Percentiles rank a stretch among this genome's conserved stretches.
phyloP scores from a whole-genome alignment of 441 rosid species.

The Metrosideros polymorpha region DNA sequence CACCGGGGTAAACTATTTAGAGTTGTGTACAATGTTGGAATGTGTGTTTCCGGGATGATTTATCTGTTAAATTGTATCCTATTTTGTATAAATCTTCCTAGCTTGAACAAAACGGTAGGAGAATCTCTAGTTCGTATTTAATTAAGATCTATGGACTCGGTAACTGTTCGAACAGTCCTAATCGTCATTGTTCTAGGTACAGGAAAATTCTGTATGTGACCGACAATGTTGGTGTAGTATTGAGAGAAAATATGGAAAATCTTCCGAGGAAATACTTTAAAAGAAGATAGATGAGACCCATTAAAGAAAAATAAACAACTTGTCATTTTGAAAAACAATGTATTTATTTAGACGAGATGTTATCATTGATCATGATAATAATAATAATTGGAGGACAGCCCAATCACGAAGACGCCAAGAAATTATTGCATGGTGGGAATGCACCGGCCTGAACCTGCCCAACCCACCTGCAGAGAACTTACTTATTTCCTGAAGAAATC shows the following conservation, averaged over 20 bases:
- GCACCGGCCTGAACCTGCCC: not conserved
- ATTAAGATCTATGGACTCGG: not conserved
- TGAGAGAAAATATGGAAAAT: not conserved
- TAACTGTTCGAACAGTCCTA: not conserved
- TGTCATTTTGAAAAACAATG: too few species aligned
- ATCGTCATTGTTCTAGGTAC: not conserved
- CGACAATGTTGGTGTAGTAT: accelerated
- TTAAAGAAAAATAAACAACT: too few species aligned
- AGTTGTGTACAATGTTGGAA: not conserved
- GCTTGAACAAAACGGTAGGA: not conserved
- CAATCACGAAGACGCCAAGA: not conserved
- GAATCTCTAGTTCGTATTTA: not conserved
- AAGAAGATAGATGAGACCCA: not conserved
- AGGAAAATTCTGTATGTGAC: not conserved
- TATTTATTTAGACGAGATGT: not conserved
- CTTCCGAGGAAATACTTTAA: not conserved
- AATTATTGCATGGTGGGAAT: not conserved
- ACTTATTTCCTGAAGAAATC: not conserved
- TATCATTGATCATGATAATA: too few species aligned
- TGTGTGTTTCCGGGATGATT: not conserved
- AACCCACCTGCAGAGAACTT: not conserved
- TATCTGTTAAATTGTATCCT: not conserved
- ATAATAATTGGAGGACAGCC: too few species aligned
- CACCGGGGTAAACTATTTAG: not conserved
- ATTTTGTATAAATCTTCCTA: not conserved